Evolutionary conservation across 257 asterid species (phyloP).

Genomic region (Salvia splendens): DNA sequence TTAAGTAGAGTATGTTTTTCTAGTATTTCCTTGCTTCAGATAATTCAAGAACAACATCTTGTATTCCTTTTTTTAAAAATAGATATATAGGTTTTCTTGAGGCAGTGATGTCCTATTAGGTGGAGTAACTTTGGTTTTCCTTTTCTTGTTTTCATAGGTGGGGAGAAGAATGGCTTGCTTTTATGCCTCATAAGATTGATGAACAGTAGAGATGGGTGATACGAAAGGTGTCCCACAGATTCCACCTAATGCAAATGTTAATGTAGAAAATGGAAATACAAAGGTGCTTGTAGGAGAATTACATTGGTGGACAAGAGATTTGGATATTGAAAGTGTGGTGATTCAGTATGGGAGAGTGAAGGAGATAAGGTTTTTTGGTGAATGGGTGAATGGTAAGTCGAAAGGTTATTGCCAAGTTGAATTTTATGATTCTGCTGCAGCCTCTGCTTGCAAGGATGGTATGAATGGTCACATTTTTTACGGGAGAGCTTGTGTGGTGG

Average conservation of each 20-base stretch:
- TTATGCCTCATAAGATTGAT: slow-evolving; percentile 64
- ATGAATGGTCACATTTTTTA: slow-evolving; percentile 81
- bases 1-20: background rate
- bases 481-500: slow-evolving; percentile 93
- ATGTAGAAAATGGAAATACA: slow-evolving; percentile 65
- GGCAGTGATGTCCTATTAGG: background rate
- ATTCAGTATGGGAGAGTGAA: slow-evolving; percentile 80
- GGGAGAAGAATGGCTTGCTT: slow-evolving; percentile 33
- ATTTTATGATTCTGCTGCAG: slow-evolving; percentile 73
- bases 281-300: slow-evolving; percentile 85
- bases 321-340: slow-evolving; percentile 78
- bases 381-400: slow-evolving; percentile 96
- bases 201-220: slow-evolving; percentile 60
- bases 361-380: slow-evolving; percentile 90
- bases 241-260: slow-evolving; percentile 41
- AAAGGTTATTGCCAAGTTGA: slow-evolving; percentile 98
- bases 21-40: slow-evolving; percentile 6
- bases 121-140: slow-evolving; percentile 15
- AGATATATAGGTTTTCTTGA: background rate
- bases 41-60: slow-evolving; percentile 1
- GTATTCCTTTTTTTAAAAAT: background rate
- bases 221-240: slow-evolving; percentile 50
- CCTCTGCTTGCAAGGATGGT: slow-evolving; percentile 83
- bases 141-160: slow-evolving; percentile 32
- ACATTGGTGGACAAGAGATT: slow-evolving; percentile 99